Conservation (phyloP, 2,329 filamentous ascomycete genomes). For the Aspergillus quadricinctus region DNA sequence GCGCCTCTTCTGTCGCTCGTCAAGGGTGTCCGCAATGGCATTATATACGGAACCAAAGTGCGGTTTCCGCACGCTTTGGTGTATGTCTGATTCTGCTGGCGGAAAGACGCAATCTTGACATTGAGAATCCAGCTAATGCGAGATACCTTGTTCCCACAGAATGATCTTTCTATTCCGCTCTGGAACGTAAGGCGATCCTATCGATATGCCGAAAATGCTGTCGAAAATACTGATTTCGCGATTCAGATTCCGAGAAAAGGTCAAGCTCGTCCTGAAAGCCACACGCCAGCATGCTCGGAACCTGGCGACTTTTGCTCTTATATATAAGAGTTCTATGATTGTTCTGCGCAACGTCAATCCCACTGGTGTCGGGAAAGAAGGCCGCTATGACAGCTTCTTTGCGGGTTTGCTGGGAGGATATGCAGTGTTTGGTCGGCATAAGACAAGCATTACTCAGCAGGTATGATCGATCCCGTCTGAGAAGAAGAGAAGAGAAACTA, state of each 20-base stretch:
- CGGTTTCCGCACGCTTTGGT: conserved; percentile 97
- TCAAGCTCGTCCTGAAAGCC: conserved; percentile 71
- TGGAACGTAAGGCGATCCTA: conserved; percentile 60
- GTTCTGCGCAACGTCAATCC: conserved; percentile 58
- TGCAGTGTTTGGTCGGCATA: conserved; percentile 78
- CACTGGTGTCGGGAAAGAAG: conserved; percentile 50
- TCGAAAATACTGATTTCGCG: conserved; percentile 7
- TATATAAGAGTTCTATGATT: conserved; percentile 84
- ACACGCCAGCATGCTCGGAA: conserved; percentile 89
- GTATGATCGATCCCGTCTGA: conserved; percentile 20
- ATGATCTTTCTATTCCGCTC: conserved; percentile 98
- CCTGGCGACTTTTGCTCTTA: conserved; percentile 81
- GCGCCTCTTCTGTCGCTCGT: conserved; percentile 79
- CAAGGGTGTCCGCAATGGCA: conserved; percentile 93
- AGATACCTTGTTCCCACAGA: conserved; percentile 39
- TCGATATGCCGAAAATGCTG: neutral
- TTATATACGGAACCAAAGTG: conserved; percentile 95
- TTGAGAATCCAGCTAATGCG: conserved; percentile 13
- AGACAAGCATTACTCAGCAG: conserved; percentile 79
- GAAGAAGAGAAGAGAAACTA: neutral
- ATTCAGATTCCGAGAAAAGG: conserved; percentile 66
- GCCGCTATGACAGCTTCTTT: conserved; percentile 77
- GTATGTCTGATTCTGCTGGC: conserved; percentile 38
- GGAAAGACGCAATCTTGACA: neutral
- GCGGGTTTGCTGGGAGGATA: conserved; percentile 88